Conservation (phyloP, 2,329 filamentous ascomycete species). For the Didymella exigua region DNA sequence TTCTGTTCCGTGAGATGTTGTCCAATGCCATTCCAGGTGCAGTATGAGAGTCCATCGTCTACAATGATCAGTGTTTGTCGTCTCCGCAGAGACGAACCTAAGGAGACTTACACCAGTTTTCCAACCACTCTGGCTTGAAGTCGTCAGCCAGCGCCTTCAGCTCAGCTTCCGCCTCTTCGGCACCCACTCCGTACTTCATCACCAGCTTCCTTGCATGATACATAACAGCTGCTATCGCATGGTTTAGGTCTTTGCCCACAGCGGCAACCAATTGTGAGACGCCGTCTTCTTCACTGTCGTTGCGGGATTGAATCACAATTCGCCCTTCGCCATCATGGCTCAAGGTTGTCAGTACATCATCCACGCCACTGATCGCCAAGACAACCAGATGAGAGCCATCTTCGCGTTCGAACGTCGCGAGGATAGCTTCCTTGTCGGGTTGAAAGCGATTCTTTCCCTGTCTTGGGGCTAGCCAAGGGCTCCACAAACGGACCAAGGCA, state of each 20-base stretch:
- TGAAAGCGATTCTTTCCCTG: slow-evolving; percentile 73
- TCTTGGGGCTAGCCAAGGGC: slow-evolving; percentile 85
- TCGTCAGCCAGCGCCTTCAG: slow-evolving; percentile 55
- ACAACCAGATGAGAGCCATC: slow-evolving; percentile 78
- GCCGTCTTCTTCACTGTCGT: slow-evolving; percentile 66
- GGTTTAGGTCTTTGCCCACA: slow-evolving; percentile 73
- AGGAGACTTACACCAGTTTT: slow-evolving; percentile 69
- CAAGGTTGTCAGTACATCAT: slow-evolving; percentile 73
- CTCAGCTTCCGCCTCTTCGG: slow-evolving; percentile 55
- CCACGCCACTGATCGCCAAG: slow-evolving; percentile 75
- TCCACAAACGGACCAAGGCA: slow-evolving; percentile 77
- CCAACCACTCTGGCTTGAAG: slow-evolving; percentile 70
- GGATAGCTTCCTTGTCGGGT: slow-evolving; percentile 76
- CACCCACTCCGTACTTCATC: slow-evolving; percentile 51
- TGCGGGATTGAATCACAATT: slow-evolving; percentile 72
- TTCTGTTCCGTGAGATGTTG: slow-evolving; percentile 82
- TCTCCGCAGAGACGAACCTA: not conserved
- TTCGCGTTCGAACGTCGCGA: slow-evolving; percentile 76
- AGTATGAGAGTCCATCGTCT: slow-evolving; percentile 87
- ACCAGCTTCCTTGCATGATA: slow-evolving; percentile 81
- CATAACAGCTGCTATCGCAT: slow-evolving; percentile 78
- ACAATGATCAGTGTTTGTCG: not conserved
- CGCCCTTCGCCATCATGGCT: slow-evolving; percentile 68
- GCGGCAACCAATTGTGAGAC: slow-evolving; percentile 71
- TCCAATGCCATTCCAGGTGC: slow-evolving; percentile 94